phyloP scores from a whole-genome alignment of 106 monocot species.

The Amphibolis antarctica region DNA sequence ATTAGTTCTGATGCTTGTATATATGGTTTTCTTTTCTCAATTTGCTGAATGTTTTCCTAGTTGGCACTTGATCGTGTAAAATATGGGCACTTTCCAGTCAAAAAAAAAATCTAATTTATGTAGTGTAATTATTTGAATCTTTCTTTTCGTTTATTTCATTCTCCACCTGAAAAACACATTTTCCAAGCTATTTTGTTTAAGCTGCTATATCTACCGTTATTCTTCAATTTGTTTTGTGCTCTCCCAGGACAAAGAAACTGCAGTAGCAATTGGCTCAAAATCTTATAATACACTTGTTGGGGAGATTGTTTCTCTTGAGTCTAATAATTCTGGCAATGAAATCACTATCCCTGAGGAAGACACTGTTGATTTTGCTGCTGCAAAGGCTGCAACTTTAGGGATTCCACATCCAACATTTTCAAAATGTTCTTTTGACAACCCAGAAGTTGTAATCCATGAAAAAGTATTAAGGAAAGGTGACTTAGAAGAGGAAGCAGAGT shows the following conservation, averaged over 20 bases:
- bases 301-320: slow-evolving; percentile 63
- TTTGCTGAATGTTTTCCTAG: too few relatives aligned
- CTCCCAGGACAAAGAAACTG: slow-evolving; percentile 65
- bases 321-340: slow-evolving; percentile 20
- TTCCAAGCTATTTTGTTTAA: neutral
- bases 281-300: slow-evolving; percentile 89
- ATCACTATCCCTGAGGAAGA: slow-evolving; percentile 33
- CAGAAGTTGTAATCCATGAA: slow-evolving; percentile 16
- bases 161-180: neutral
- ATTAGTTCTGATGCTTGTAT: too few relatives aligned
- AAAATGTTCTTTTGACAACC: slow-evolving; percentile 66
- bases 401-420: slow-evolving; percentile 70
- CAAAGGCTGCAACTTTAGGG: slow-evolving; percentile 73
- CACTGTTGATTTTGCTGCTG: slow-evolving; percentile 80
- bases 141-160: neutral
- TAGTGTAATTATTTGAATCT: too few relatives aligned
- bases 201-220: neutral
- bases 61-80: too few relatives aligned
- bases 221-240: slow-evolving; percentile 1
- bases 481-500: slow-evolving; percentile 61
- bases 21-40: too few relatives aligned
- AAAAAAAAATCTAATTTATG: too few relatives aligned
- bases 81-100: too few relatives aligned
- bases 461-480: slow-evolving; percentile 48
- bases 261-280: slow-evolving; percentile 61